These are phyloP conservation scores for Penicillium cinerascens DNA, from an alignment of 495 filamentous ascomycete species.

Conservation along the genomic window DNA sequence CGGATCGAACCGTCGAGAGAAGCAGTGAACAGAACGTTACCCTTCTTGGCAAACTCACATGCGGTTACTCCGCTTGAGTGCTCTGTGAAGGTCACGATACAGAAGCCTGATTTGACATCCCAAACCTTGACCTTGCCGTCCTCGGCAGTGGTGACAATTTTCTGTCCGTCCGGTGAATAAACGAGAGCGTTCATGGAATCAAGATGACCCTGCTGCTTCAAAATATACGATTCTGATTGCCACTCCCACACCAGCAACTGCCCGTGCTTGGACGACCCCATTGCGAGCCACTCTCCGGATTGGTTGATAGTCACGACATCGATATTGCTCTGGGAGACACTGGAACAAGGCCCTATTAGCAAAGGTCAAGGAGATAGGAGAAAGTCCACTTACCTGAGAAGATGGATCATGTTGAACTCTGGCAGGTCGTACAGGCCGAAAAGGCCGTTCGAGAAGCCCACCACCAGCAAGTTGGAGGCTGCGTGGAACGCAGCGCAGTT, in stretches of 20 bases:
- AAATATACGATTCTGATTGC: slow-evolving; percentile 99
- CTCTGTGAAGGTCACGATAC: slow-evolving; percentile 96
- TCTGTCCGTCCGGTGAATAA: slow-evolving; percentile 91
- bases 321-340: slow-evolving; percentile 94
- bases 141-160: slow-evolving; percentile 87
- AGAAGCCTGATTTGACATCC: slow-evolving; percentile 95
- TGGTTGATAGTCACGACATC: slow-evolving; percentile 90
- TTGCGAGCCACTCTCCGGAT: slow-evolving; percentile 94
- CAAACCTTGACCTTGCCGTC: slow-evolving; percentile 98
- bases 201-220: slow-evolving; percentile 96
- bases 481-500: slow-evolving; percentile 86
- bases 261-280: slow-evolving; percentile 92
- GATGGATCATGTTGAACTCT: slow-evolving; percentile 95
- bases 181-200: slow-evolving; percentile 92
- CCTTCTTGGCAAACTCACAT: slow-evolving; percentile 89
- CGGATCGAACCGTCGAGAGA: slow-evolving; percentile 90
- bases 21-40: slow-evolving; percentile 90
- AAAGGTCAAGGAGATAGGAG: background rate
- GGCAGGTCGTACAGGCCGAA: slow-evolving; percentile 94
- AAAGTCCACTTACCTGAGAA: slow-evolving; percentile 49
- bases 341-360: slow-evolving; percentile 38
- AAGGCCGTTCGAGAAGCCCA: slow-evolving; percentile 90
- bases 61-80: slow-evolving; percentile 95
- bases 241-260: slow-evolving; percentile 98
- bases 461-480: slow-evolving; percentile 79